Evolutionary conservation across 192 early-diverging fungal genomes (phyloP).

Genomic region (Linderina pennispora): DNA sequence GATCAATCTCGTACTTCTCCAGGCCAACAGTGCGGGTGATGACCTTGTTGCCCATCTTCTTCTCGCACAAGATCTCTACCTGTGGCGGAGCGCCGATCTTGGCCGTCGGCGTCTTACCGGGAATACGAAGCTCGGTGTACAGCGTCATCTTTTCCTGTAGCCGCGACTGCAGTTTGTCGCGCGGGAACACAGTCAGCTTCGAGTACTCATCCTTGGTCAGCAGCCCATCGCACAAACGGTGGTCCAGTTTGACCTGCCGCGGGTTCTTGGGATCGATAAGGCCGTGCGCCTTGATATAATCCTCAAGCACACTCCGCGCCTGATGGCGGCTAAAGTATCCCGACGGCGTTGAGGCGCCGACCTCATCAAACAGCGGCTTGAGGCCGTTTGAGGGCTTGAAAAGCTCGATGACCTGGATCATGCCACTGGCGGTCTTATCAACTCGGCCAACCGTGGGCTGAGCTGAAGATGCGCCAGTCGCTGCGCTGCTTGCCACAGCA

Average conservation of each 20-base stretch:
- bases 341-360: conserved; percentile 42
- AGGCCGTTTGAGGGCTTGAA: conserved; percentile 48
- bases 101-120: conserved; percentile 7
- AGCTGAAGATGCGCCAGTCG: background rate
- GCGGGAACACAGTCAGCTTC: conserved; percentile 44
- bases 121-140: conserved; percentile 27
- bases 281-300: conserved; percentile 56
- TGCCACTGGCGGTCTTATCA: no score
- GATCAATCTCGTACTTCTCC: conserved; percentile 33
- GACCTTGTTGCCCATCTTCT: conserved; percentile 43
- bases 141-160: conserved; percentile 42
- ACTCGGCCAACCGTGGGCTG: background rate
- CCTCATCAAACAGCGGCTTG: conserved; percentile 50
- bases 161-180: conserved; percentile 53
- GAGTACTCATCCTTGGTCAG: conserved; percentile 63
- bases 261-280: conserved; percentile 54
- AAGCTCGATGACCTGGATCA: conserved; percentile 44
- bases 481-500: background rate
- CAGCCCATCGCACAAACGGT: conserved; percentile 58
- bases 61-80: conserved; percentile 33
- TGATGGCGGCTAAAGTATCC: conserved; percentile 55
- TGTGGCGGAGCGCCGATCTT: conserved; percentile 24
- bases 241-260: conserved; percentile 61
- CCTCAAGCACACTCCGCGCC: conserved; percentile 50
- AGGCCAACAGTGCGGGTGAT: conserved; percentile 35